Base-by-base conservation (phyloP, 176 grass and related monocot species). In the Aegilops bicornis region DNA sequence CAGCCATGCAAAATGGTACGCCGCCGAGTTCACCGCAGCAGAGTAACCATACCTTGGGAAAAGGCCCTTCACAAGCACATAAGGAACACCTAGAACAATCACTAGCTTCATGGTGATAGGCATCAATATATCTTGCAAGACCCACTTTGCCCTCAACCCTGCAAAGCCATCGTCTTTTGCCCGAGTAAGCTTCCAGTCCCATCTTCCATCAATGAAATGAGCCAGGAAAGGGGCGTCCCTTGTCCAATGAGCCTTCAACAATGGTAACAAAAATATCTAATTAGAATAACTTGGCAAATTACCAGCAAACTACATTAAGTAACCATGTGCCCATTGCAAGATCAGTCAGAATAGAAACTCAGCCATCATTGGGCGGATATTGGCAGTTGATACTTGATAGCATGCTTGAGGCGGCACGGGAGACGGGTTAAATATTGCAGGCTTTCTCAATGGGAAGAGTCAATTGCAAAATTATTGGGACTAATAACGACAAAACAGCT, bases 1-100 rank as follows among this genome's bases (percentile, higher is more conserved):
- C 30, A 94, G 32, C 89, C 92, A 94, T 56, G 92, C 89, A 58
- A 94, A 89, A 73, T 82, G 86, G 59, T 89, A 88, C 15, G 82
- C 92, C 20, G 54, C 20, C 31, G 79, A 89, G 86, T 94, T 94
- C 79, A 88, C 67, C 19, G 58, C 52, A 43, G 50, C 33, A 22
- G 92, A 83, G 89, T 64, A 93, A 36, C 89, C 89, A 3, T 91
- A 83, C 29, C 27, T 31, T 62, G 92, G 89, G 80, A 88, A 83
- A 65, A 94, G 8, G 35, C 68, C 83, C 77, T 78, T 91, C 3
- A 80, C 86, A 64, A 94, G 71, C 19, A 89, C 71, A 32, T 89
- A 94, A 29, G 92, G 92, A 50, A 89, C 77, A 71, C 89, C 71
- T 0, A 94, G 86, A 83, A 50, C 86, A 47, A 62, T 81, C 29